These are phyloP conservation scores for Roridomyces roridus DNA, from an alignment of 768 basidiomycete species.

Conservation along the genomic window DNA sequence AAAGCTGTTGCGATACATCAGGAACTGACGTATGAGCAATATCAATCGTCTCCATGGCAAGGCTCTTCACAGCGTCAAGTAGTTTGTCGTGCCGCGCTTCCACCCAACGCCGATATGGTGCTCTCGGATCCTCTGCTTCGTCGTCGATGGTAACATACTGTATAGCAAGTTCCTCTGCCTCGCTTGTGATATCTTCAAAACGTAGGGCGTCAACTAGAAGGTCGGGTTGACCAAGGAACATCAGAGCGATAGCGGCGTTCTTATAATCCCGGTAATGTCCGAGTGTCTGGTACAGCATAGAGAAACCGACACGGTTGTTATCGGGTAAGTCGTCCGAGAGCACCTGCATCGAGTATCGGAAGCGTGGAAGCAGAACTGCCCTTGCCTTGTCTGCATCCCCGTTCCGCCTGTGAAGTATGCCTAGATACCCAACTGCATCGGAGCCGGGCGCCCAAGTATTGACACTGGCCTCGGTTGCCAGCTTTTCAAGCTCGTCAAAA, in stretches of 20 bases:
- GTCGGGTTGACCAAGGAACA: background rate
- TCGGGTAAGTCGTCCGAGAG: background rate
- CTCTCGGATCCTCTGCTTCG: background rate
- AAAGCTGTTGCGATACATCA: background rate
- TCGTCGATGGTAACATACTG: background rate
- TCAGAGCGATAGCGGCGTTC: background rate
- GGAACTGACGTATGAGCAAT: background rate
- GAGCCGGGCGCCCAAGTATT: background rate
- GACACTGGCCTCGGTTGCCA: background rate
- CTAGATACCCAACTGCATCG: background rate
- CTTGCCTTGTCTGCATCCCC: background rate
- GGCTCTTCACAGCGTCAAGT: background rate
- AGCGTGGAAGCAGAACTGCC: background rate
- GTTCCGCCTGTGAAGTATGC: background rate
- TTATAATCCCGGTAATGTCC: background rate
- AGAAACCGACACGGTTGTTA: background rate
- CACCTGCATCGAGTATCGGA: background rate
- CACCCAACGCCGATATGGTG: no score
- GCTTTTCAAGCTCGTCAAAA: background rate
- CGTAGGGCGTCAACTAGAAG: background rate
- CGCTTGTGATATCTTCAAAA: background rate
- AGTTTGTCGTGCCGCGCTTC: background rate
- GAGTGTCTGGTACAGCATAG: background rate
- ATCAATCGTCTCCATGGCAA: background rate
- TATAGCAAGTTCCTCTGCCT: background rate